Conservation (phyloP, 768 basidiomycete species). For the Lactarius indigo region DNA sequence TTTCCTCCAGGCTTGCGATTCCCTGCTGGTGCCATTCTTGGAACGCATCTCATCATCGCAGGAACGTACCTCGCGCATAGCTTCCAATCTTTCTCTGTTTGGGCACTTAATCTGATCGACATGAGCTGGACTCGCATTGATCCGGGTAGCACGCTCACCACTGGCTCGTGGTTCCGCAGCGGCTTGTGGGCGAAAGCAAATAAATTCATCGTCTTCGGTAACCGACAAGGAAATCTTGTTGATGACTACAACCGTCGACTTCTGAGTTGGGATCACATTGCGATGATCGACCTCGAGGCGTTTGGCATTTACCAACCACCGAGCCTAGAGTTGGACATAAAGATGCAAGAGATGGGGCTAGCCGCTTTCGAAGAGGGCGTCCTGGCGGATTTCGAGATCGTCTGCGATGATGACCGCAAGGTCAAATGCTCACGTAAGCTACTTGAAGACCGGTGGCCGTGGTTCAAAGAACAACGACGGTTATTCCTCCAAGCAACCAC, state of each 20-base stretch:
- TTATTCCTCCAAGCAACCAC: constrained; percentile 57
- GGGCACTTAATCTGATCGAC: constrained; percentile 82
- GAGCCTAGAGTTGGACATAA: constrained; percentile 54
- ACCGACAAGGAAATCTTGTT: constrained; percentile 80
- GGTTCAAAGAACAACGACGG: constrained; percentile 77
- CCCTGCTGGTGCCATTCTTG: constrained; percentile 90
- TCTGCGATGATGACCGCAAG: constrained; percentile 86
- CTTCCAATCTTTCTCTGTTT: constrained; percentile 93
- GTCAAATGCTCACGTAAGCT: constrained; percentile 78
- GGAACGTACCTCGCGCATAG: constrained; percentile 94
- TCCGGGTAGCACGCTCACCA: constrained; percentile 77
- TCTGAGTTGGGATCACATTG: constrained; percentile 89
- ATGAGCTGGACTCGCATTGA: constrained; percentile 90
- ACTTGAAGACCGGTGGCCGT: constrained; percentile 92
- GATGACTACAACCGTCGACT: constrained; percentile 91
- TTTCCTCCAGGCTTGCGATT: constrained; percentile 96
- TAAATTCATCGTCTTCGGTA: constrained; percentile 89
- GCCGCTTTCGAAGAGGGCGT: constrained; percentile 76
- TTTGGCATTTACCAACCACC: constrained; percentile 96
- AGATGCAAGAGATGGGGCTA: constrained; percentile 82
- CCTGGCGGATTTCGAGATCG: constrained; percentile 86
- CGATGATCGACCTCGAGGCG: constrained; percentile 86
- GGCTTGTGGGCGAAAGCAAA: constrained; percentile 83
- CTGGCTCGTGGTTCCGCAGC: constrained; percentile 94
- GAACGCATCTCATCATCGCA: constrained; percentile 87